Conservation (phyloP, 495 filamentous ascomycete genomes). For the Tuber umbilicatum region DNA sequence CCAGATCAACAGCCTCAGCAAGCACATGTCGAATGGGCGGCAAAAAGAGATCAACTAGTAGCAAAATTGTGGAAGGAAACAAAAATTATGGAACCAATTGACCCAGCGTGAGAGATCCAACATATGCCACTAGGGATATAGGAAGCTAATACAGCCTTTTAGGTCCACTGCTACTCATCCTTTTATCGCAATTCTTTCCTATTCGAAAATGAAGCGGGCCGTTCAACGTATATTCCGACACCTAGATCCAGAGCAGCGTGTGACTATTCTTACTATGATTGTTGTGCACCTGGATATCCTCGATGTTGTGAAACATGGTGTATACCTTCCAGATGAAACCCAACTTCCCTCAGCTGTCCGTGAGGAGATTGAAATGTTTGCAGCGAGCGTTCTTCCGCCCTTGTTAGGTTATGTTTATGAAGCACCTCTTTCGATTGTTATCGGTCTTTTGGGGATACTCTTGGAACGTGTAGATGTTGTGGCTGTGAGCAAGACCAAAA, state of each 20-base stretch:
- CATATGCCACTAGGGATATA: conserved; percentile 2
- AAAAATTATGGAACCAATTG: conserved; percentile 85
- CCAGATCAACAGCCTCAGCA: conserved; percentile 45
- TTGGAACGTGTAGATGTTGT: conserved; percentile 74
- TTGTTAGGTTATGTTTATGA: conserved; percentile 84
- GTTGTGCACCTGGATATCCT: conserved; percentile 86
- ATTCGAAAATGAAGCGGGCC: conserved; percentile 90
- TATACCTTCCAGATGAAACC: conserved; percentile 61
- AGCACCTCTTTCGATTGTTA: conserved; percentile 79
- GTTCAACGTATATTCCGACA: conserved; percentile 92
- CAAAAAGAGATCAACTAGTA: conserved; percentile 64
- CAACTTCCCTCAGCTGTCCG: conserved; percentile 64
- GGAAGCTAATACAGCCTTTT: conserved; percentile 24
- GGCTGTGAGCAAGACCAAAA: conserved; percentile 68
- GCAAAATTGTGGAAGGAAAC: conserved; percentile 72
- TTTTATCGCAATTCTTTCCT: conserved; percentile 93
- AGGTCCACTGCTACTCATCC: conserved; percentile 64
- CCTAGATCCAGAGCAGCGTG: conserved; percentile 81
- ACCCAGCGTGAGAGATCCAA: conserved; percentile 48
- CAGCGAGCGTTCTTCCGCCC: conserved; percentile 75
- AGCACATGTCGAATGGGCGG: conserved; percentile 64
- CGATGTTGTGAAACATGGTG: conserved; percentile 72
- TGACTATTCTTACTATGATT: conserved; percentile 91
- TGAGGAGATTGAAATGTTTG: conserved; percentile 89
- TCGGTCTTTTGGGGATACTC: conserved; percentile 77